Evolutionary conservation across 768 basidiomycete genomes (phyloP).

Genomic region (Mrakia frigida): DNA sequence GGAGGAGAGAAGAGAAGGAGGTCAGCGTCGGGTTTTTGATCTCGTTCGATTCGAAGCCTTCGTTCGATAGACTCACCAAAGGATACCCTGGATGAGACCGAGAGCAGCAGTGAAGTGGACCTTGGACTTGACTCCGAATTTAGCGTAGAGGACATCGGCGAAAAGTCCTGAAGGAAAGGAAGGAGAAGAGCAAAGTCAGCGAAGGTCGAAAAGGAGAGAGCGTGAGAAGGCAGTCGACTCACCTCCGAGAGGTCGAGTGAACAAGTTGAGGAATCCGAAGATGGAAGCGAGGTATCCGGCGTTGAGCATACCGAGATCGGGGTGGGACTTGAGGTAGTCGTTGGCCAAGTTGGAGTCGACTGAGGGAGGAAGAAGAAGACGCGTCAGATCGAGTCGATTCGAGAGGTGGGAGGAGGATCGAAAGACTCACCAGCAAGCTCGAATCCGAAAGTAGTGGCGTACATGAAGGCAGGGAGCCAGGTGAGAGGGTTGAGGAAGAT

Average conservation of each 20-base stretch:
- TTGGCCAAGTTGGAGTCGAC: slow-evolving; percentile 55
- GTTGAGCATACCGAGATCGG: slow-evolving; percentile 50
- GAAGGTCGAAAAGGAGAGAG: background rate
- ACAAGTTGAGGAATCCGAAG: slow-evolving; percentile 51
- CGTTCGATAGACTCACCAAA: slow-evolving; percentile 32
- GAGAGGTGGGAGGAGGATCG: background rate
- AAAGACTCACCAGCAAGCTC: slow-evolving; percentile 48
- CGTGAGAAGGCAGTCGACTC: slow-evolving; percentile 51
- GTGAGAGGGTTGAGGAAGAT: slow-evolving; percentile 51
- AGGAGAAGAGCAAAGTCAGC: background rate
- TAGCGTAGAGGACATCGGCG: background rate
- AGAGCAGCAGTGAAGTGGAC: slow-evolving; percentile 50
- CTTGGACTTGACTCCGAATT: slow-evolving; percentile 45
- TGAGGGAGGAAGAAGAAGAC: background rate
- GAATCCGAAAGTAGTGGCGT: slow-evolving; percentile 56
- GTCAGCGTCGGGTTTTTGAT: too few relatives aligned
- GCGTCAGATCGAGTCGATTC: background rate
- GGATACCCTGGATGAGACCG: slow-evolving; percentile 50
- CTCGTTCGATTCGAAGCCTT: too few relatives aligned
- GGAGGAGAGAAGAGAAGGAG: too few relatives aligned
- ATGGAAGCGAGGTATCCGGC: slow-evolving; percentile 50
- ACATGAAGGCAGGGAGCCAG: slow-evolving; percentile 56
- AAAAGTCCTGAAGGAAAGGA: slow-evolving; percentile 16
- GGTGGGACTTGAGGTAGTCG: slow-evolving; percentile 48
- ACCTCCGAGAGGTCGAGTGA: slow-evolving; percentile 51